Evolutionary conservation across 805 yeast genomes (phyloP).

Genomic region (Candida koratica): DNA sequence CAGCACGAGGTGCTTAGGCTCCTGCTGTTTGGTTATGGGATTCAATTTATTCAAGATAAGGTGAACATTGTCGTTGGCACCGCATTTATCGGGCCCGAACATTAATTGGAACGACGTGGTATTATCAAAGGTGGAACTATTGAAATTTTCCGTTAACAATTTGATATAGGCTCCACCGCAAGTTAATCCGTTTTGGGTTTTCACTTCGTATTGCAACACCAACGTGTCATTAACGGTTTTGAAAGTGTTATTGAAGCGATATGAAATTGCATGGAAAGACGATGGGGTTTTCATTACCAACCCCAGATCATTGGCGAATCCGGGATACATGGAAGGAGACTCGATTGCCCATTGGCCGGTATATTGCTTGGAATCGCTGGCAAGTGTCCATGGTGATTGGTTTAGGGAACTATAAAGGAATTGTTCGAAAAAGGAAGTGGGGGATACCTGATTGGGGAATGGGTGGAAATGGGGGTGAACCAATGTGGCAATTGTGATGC

Average conservation of each 20-base stretch:
- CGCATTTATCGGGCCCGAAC: slow-evolving; percentile 96
- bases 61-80: slow-evolving; percentile 73
- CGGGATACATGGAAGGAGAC: slow-evolving; percentile 48
- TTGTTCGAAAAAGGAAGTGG: slow-evolving; percentile 58
- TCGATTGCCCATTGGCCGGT: slow-evolving; percentile 75
- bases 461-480: slow-evolving; percentile 25
- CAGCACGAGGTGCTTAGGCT: slow-evolving; percentile 64
- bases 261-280: slow-evolving; percentile 78
- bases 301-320: slow-evolving; percentile 64
- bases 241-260: slow-evolving; percentile 52
- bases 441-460: slow-evolving; percentile 22
- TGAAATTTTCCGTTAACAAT: slow-evolving; percentile 47
- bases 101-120: slow-evolving; percentile 76
- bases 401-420: slow-evolving; percentile 34
- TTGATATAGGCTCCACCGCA: slow-evolving; percentile 93
- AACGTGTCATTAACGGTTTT: slow-evolving; percentile 60
- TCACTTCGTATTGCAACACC: slow-evolving; percentile 87
- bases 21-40: slow-evolving; percentile 50
- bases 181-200: slow-evolving; percentile 68
- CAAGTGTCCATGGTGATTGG: slow-evolving; percentile 43
- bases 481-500: neutral
- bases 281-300: slow-evolving; percentile 73
- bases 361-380: slow-evolving; percentile 58
- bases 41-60: slow-evolving; percentile 62
- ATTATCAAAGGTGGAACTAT: slow-evolving; percentile 44